These are phyloP conservation scores for Paecilomyces fulvus DNA, from an alignment of 2,329 filamentous ascomycete genomes.

Conservation along the genomic window DNA sequence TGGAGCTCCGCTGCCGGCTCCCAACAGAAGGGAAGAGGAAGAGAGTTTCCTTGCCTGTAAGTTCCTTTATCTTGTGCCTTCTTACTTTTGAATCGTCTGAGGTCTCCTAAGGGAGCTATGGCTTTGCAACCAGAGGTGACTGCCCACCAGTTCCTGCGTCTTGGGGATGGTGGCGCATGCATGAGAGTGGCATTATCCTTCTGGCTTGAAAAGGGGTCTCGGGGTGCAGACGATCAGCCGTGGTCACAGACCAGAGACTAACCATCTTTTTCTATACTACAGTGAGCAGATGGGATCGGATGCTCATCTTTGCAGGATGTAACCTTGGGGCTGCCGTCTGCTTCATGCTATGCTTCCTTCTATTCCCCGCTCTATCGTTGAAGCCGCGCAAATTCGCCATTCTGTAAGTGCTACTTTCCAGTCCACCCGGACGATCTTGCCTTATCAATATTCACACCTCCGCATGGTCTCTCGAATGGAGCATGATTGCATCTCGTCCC, in stretches of 20 bases:
- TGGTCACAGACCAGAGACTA: neutral
- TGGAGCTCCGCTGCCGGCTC: constrained; percentile 77
- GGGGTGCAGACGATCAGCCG: neutral
- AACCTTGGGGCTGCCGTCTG: constrained; percentile 82
- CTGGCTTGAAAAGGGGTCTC: neutral
- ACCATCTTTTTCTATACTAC: constrained; percentile 19
- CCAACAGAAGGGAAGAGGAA: constrained; percentile 81
- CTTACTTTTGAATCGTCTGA: neutral
- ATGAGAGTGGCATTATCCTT: constrained; percentile 8
- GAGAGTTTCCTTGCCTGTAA: constrained; percentile 93
- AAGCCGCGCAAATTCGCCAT: constrained; percentile 92
- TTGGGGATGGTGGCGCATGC: constrained; percentile 18
- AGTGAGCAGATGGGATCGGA: constrained; percentile 97
- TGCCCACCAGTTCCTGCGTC: constrained; percentile 30
- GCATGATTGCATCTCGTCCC: neutral
- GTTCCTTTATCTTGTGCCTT: constrained; percentile 34
- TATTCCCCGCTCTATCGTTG: constrained; percentile 74
- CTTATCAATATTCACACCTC: neutral
- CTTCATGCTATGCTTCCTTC: constrained; percentile 81
- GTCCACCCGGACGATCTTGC: neutral
- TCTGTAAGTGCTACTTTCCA: constrained; percentile 62
- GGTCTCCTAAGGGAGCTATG: constrained; percentile 5
- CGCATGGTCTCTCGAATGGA: neutral
- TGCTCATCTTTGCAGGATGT: constrained; percentile 85
- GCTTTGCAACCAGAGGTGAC: constrained; percentile 23